Percentiles rank a stretch among this genome's conserved stretches.
Evolutionary conservation across 2,329 filamentous ascomycete species (phyloP).

Genomic region (Cladosporium colombiae): DNA sequence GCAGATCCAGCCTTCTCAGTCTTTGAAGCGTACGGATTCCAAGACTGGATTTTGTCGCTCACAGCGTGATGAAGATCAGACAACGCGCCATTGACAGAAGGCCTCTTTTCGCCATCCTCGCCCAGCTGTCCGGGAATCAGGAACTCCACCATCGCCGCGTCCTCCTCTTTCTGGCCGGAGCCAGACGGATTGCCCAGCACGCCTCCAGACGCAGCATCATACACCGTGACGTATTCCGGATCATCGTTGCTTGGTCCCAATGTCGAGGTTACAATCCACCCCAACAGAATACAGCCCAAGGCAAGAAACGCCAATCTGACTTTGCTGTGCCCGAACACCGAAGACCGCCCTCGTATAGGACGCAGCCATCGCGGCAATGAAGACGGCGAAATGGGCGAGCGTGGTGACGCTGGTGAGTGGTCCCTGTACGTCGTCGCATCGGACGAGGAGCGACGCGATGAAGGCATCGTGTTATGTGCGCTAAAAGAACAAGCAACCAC

Average conservation of each 20-base stretch:
- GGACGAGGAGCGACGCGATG: slow-evolving; percentile 27
- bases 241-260: slow-evolving; percentile 26
- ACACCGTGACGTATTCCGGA: slow-evolving; percentile 8
- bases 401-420: slow-evolving; percentile 28
- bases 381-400: slow-evolving; percentile 29
- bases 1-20: neutral
- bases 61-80: slow-evolving; percentile 37
- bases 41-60: slow-evolving; percentile 35
- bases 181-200: slow-evolving; percentile 30
- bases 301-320: slow-evolving; percentile 31
- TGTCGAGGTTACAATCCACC: slow-evolving; percentile 34
- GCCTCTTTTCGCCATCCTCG: slow-evolving; percentile 22
- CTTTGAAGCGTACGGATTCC: slow-evolving; percentile 30
- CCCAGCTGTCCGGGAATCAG: neutral
- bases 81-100: slow-evolving; percentile 36
- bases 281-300: slow-evolving; percentile 32
- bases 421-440: slow-evolving; percentile 28
- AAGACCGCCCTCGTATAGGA: slow-evolving; percentile 21
- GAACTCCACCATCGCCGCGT: neutral
- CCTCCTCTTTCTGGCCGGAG: slow-evolving; percentile 24
- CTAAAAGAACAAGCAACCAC: neutral
- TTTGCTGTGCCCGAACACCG: slow-evolving; percentile 24
- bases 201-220: slow-evolving; percentile 25
- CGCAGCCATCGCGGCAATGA: slow-evolving; percentile 35
- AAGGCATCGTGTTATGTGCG: slow-evolving; percentile 22